Evolutionary conservation across 805 yeast genomes (phyloP), one percentile per base, ranked within the genome.

Genomic region (Pichia californica): DNA sequence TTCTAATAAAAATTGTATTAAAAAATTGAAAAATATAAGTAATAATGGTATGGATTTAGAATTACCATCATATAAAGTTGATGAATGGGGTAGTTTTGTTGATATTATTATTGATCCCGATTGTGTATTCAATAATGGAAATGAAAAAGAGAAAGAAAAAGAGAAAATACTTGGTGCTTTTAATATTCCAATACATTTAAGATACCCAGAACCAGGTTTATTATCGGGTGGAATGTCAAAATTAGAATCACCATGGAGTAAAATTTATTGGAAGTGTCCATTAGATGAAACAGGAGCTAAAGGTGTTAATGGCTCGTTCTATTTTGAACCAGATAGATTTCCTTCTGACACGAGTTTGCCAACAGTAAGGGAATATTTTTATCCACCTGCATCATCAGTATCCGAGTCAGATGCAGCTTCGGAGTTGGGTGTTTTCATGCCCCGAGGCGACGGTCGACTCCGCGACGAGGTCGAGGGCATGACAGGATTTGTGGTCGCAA

Each of bases 101-200:
- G 44, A 48, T 16, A 23, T 61, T 5, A 41, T 37, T 8, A 18
- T 63, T 33, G 51, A 55, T 16, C 49, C 45, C 4, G 31, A 49
- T 1, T 26, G 49, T 21, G 45, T 53, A 15, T 9, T 40, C 13
- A 23, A 33, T 14, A 31, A 40, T 23, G 27, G 28, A 7, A 23
- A 23, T 23, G 9, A 23, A 23, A 7, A n/a, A n/a, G n/a, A n/a
- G n/a, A n/a, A n/a, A n/a, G n/a, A n/a, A n/a, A n/a, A n/a, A n/a
- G n/a, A n/a, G n/a, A n/a, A n/a, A n/a, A n/a, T n/a, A n/a, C n/a
- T n/a, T 1, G 54, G 50, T 10, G 36, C 30, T 7, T 56, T 62
- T 40, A 56, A 56, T 32, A n/a, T 62, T 11, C 66, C 66, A 2
- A 41, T 62, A 38, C 67, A 62, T 52, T 39, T 57, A 30, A 46